A percentile compares a stretch with the other conserved stretches of the same genome.
phyloP scores from a whole-genome alignment of 345 rosid genomes.

The Lepidium didymum region DNA sequence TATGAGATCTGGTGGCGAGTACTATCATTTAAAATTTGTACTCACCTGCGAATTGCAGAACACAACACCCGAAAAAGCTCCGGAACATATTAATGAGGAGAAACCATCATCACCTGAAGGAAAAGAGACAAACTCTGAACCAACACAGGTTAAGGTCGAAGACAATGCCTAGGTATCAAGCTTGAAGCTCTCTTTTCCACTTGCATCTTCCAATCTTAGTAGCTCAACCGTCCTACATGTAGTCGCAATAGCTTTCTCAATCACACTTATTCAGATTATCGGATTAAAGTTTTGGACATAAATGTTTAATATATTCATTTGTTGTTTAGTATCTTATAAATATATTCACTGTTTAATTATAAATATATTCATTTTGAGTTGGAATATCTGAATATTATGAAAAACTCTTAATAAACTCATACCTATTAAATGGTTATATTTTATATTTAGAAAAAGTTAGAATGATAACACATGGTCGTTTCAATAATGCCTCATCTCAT shows the following conservation, averaged over 20 bases:
- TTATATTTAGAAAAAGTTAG: too few relatives aligned
- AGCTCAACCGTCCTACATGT: not conserved
- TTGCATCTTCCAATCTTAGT: not conserved
- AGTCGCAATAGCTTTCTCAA: slow-evolving; percentile 2
- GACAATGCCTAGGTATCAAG: slow-evolving; percentile 10
- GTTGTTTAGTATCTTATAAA: not conserved
- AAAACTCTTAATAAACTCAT: not conserved
- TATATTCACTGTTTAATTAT: not conserved
- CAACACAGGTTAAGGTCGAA: slow-evolving; percentile 9
- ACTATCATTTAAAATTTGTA: too few relatives aligned
- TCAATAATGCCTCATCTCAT: too few relatives aligned
- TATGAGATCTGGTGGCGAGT: not conserved
- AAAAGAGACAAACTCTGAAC: slow-evolving; percentile 28
- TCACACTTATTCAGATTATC: not conserved
- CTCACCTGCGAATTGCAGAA: slow-evolving; percentile 15
- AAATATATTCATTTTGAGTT: not conserved
- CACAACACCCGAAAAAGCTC: slow-evolving; percentile 16
- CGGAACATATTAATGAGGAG: slow-evolving; percentile 45
- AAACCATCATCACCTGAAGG: slow-evolving; percentile 43
- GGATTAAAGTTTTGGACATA: slow-evolving; percentile 5
- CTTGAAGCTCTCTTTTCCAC: slow-evolving; percentile 17
- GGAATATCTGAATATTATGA: not conserved
- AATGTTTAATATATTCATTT: not conserved
- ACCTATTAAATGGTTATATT: not conserved
- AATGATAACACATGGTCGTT: too few relatives aligned